These are phyloP conservation scores for Pseudopyricularia cyperi DNA, from an alignment of 2,329 filamentous ascomycete genomes.

Conservation along the genomic window DNA sequence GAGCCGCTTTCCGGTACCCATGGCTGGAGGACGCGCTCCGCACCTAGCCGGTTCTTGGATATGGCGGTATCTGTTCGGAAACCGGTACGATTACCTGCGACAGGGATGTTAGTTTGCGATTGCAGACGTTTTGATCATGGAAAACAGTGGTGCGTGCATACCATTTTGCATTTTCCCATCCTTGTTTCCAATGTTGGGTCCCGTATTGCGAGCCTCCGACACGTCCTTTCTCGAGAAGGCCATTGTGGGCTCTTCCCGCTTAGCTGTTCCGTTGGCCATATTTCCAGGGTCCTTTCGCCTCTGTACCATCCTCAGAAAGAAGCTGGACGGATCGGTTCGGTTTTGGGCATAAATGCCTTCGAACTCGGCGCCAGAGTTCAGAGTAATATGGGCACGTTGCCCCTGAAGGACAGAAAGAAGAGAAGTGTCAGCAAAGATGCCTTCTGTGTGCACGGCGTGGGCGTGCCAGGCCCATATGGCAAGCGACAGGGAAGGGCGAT, in stretches of 20 bases:
- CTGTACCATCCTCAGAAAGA: constrained; percentile 18
- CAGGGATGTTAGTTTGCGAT: neutral
- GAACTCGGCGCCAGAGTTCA: constrained; percentile 15
- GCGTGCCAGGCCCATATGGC: neutral
- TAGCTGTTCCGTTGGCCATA: constrained; percentile 14
- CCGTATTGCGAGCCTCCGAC: constrained; percentile 12
- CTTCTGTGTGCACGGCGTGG: neutral
- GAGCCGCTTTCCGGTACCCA: constrained; percentile 63
- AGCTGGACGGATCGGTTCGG: constrained; percentile 11
- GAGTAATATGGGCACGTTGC: constrained; percentile 16
- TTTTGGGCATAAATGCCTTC: constrained; percentile 17
- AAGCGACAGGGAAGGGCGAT: no score
- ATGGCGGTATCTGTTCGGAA: constrained; percentile 89
- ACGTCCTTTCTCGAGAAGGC: constrained; percentile 19
- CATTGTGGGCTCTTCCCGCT: constrained; percentile 18
- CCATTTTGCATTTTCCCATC: constrained; percentile 25
- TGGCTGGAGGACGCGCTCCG: constrained; percentile 64
- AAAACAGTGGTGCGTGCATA: constrained; percentile 9
- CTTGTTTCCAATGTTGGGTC: constrained; percentile 16
- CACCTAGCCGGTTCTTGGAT: constrained; percentile 55
- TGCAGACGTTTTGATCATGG: neutral
- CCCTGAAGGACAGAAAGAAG: constrained; percentile 10
- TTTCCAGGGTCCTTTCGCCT: constrained; percentile 18
- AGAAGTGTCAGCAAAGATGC: constrained; percentile 2
- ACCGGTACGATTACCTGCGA: constrained; percentile 46